Base-by-base conservation (phyloP, 495 filamentous ascomycete genomes). In the Podospora bellae-mahoneyi region DNA sequence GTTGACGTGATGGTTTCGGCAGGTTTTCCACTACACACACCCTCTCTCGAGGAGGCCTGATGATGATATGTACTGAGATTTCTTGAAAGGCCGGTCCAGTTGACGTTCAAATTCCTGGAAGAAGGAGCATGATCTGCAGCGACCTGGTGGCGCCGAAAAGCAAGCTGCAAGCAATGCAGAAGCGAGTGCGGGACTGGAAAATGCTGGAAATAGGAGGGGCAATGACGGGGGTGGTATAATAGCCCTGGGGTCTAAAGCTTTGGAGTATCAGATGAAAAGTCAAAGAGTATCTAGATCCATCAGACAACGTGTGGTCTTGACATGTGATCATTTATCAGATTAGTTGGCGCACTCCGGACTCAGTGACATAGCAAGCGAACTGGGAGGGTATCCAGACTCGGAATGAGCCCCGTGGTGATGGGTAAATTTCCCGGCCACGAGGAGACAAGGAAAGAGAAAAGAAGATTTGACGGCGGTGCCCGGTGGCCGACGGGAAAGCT, bases 371-470 rank as follows among this genome's bases (percentile, higher is more conserved):
- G 39, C 30, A 7, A 32, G 39, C 9, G 18, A 48, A 13, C 9
- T 10, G 39, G 2, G 39, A 48, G 15, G 39, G 2, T 13, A 10
- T 10, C 39, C 39, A 16, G 39, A 48, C 39, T 48, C 15, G 39
- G 39, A 48, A 10, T 48, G 39, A 48, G 15, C 5, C 13, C 39
- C 39, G 39, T 48, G 39, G 39, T 48, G 39, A 48, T 16, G 7
- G 39, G 27, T 60, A 70, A 74, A 76, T 73, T 76, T 67, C 70
- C 74, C 69, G 74, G 68, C 70, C 70, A 69, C 61, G 66, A 69
- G 68, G 65, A 32, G 64, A 64, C 60, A 68, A 65, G 54, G 64
- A 62, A 68, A 68, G 28, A 23, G 27, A 34, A 18, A 32, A 64
- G n/a, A 54, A 20, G 55, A n/a, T 16, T 48, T 27, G 66, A 28